Evolutionary conservation across 2,329 filamentous ascomycete genomes (phyloP), one percentile per base, ranked within the genome.

Genomic region (Bipolaris zeicola): DNA sequence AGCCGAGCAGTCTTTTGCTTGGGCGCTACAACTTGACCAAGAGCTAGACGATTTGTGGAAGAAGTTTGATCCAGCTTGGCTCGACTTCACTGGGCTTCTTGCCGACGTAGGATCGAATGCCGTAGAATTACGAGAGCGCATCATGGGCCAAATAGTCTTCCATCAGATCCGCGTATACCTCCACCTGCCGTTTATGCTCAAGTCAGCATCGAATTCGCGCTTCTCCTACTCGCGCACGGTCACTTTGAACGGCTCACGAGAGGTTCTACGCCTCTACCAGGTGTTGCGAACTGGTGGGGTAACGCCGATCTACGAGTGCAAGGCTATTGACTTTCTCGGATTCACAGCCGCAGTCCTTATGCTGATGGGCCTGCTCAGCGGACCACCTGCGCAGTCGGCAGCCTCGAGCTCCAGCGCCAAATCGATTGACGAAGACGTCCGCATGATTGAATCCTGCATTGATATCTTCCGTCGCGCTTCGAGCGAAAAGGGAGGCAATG

Each of bases 141-240:
- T 80, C 18, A 74, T 79, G 61, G 69, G 67, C 2, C 79, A 80
- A 47, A 77, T 80, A 41, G 72, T 74, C 50, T 81, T 76, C 63
- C 78, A 79, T 46, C 78, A 81, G 57, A 73, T 80, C 34, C 70
- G 77, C 38, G 69, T 79, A 14, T 79, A 80, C 55, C 69, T 80
- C 11, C 78, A 81, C 55, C 69, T 82, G 3, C 79, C 79, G 0
- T 80, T 80, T 51, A 77, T 82, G 68, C 67, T 78, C 22, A 75
- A 75, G 48, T 72, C 72, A 0, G 68, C 72, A 11, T 68, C 70
- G 3, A 75, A 78, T 45, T 65, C 70, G 10, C 74, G 74, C 10
- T 78, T 76, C 62, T 67, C 68, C 6, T 76, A 75, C 63, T 78
- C 71, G 50, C 71, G 75, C 26, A 74, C 69, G 2, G 73, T 73